These are phyloP conservation scores for Ceriops tagal DNA, from an alignment of 345 rosid species.

Conservation along the genomic window DNA sequence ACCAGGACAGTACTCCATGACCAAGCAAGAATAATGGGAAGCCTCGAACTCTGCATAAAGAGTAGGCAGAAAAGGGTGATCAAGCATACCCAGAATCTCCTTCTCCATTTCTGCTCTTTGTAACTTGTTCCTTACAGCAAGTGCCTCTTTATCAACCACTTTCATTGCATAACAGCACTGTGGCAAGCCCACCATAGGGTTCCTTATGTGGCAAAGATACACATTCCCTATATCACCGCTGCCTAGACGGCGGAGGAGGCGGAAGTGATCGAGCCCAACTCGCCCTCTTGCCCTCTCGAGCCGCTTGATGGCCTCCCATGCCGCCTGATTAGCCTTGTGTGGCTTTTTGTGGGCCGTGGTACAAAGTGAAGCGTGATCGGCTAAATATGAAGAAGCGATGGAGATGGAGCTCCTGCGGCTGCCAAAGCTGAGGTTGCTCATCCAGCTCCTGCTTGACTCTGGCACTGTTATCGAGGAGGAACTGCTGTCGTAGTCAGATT, in stretches of 20 bases:
- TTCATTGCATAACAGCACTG: constrained; percentile 80
- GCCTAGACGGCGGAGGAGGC: constrained; percentile 72
- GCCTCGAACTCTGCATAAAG: constrained; percentile 83
- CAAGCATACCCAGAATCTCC: constrained; percentile 77
- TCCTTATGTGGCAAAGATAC: constrained; percentile 84
- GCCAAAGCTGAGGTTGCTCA: constrained; percentile 76
- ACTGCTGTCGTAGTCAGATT: constrained; percentile 61
- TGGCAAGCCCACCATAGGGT: constrained; percentile 49
- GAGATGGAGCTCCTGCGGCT: constrained; percentile 78
- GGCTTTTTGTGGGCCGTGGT: constrained; percentile 49
- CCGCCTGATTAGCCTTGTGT: constrained; percentile 89
- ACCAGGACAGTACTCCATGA: constrained; percentile 91
- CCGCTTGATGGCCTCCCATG: constrained; percentile 79
- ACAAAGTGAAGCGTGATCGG: constrained; percentile 22
- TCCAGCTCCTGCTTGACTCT: constrained; percentile 78
- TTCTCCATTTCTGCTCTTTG: constrained; percentile 92
- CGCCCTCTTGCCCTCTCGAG: constrained; percentile 52
- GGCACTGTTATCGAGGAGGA: constrained; percentile 57
- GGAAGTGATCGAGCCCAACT: constrained; percentile 79
- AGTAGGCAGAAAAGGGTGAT: constrained; percentile 90
- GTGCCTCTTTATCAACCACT: constrained; percentile 88
- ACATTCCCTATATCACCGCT: constrained; percentile 93
- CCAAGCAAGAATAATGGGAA: constrained; percentile 88
- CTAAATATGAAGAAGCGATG: constrained; percentile 31
- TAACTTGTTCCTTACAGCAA: constrained; percentile 74